phyloP scores from a whole-genome alignment of 2,329 filamentous ascomycete genomes.

The Apiospora saccharicola region DNA sequence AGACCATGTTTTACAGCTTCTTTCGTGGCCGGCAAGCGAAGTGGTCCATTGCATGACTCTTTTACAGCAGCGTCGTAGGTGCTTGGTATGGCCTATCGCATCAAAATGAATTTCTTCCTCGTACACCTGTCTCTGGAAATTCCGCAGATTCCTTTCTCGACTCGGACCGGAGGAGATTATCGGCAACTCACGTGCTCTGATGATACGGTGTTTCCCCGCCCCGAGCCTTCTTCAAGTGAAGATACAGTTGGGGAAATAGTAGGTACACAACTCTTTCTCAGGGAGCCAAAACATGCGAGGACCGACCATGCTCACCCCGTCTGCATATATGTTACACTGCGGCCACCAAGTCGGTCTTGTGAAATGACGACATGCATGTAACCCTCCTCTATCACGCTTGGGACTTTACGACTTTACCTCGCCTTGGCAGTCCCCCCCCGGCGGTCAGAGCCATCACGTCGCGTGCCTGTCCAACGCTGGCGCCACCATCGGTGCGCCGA shows the following conservation, averaged over 20 bases:
- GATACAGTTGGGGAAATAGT: background rate
- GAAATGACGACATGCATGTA: constrained; percentile 22
- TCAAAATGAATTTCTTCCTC: background rate
- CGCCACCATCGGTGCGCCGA: constrained; percentile 10
- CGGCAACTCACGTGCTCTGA: background rate
- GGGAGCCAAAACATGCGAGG: background rate
- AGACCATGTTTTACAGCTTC: background rate
- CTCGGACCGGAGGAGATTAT: background rate
- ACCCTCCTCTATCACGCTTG: constrained; percentile 1
- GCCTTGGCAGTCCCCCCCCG: constrained; percentile 9
- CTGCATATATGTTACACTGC: constrained; percentile 1
- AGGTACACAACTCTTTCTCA: background rate
- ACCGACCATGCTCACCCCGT: background rate
- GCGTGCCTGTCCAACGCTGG: constrained; percentile 13
- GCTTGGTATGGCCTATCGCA: background rate
- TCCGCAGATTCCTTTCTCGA: background rate
- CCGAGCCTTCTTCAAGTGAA: background rate
- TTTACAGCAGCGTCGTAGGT: too few relatives aligned
- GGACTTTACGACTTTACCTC: background rate
- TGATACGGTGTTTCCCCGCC: background rate
- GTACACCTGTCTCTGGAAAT: background rate
- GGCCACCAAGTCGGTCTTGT: constrained; percentile 9
- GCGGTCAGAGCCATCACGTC: constrained; percentile 3
- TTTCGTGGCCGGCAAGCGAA: background rate
- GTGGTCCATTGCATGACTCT: background rate